Percentiles rank a stretch among this genome's conserved stretches.
phyloP scores from a whole-genome alignment of 179 eudicot genomes.

The Drosera spatulata region DNA sequence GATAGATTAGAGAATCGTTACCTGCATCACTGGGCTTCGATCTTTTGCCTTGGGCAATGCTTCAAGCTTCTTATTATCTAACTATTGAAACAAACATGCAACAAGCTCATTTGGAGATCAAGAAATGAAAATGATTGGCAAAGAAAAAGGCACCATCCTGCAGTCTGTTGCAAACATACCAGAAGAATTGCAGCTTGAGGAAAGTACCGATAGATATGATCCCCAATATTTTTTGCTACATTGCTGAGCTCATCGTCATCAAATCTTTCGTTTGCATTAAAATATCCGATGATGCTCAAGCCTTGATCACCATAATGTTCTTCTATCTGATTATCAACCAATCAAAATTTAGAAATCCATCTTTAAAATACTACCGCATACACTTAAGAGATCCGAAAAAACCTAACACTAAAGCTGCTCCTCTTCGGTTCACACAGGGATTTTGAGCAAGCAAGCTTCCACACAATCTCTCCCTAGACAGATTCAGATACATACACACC shows the following conservation, averaged over 20 bases:
- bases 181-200: slow-evolving; percentile 78
- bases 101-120: neutral
- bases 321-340: slow-evolving; percentile 46
- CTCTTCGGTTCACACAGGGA: neutral
- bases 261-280: slow-evolving; percentile 86
- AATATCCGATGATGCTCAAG: slow-evolving; percentile 81
- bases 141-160: neutral
- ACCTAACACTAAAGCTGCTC: neutral
- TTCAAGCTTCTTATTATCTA: slow-evolving; percentile 69
- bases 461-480: neutral
- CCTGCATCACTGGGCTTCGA: slow-evolving; percentile 78
- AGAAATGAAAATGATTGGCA: neutral
- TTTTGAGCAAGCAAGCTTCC: neutral
- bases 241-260: slow-evolving; percentile 67
- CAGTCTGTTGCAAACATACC: slow-evolving; percentile 25
- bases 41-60: slow-evolving; percentile 54
- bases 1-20: slow-evolving; percentile 6
- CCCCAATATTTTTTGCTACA: slow-evolving; percentile 84
- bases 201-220: slow-evolving; percentile 76
- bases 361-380: neutral
- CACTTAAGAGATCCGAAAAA: neutral
- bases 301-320: slow-evolving; percentile 68
- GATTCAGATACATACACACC: neutral
- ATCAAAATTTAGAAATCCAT: neutral
- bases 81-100: slow-evolving; percentile 11